Conservation (phyloP, 352 stramenopile genomes). For the Globisporangium rhizosaccharum region DNA sequence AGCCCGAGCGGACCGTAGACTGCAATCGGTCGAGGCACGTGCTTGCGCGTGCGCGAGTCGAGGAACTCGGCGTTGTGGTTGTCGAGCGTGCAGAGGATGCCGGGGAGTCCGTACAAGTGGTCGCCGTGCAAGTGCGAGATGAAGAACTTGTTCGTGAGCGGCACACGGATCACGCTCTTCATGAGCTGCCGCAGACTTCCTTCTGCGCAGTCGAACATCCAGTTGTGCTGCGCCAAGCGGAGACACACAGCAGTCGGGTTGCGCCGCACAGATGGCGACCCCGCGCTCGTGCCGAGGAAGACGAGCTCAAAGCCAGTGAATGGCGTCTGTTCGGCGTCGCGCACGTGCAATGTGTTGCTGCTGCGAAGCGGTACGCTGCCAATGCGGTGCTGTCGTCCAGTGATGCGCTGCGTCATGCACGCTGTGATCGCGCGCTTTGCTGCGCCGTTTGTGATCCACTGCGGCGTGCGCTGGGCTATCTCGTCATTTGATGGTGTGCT, state of each 20-base stretch:
- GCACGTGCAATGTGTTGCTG: slow-evolving; percentile 46
- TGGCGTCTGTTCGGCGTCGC: slow-evolving; percentile 22
- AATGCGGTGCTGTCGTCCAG: slow-evolving; percentile 33
- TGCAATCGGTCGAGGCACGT: slow-evolving; percentile 40
- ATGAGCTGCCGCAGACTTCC: slow-evolving; percentile 78
- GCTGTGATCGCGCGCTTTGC: slow-evolving; percentile 10
- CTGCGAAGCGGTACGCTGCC: slow-evolving; percentile 48
- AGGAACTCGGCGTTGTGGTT: slow-evolving; percentile 64
- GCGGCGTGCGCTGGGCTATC: background rate
- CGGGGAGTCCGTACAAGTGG: slow-evolving; percentile 78
- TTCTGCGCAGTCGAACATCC: slow-evolving; percentile 88
- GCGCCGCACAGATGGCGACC: slow-evolving; percentile 60
- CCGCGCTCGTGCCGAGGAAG: slow-evolving; percentile 78
- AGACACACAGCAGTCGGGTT: slow-evolving; percentile 61
- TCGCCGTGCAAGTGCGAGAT: slow-evolving; percentile 83
- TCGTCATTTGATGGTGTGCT: background rate
- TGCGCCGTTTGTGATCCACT: slow-evolving; percentile 8
- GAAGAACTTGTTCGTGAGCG: slow-evolving; percentile 82
- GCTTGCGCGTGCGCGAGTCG: slow-evolving; percentile 48
- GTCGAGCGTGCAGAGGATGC: slow-evolving; percentile 80
- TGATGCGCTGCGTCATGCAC: slow-evolving; percentile 26
- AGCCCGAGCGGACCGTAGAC: slow-evolving; percentile 78
- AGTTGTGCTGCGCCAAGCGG: slow-evolving; percentile 62
- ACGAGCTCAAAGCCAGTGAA: slow-evolving; percentile 85
- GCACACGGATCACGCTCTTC: slow-evolving; percentile 65